A percentile compares a stretch with the other conserved stretches of the same genome.
Conservation (phyloP, 2,329 filamentous ascomycete species). For the Arthroderma sp. region DNA sequence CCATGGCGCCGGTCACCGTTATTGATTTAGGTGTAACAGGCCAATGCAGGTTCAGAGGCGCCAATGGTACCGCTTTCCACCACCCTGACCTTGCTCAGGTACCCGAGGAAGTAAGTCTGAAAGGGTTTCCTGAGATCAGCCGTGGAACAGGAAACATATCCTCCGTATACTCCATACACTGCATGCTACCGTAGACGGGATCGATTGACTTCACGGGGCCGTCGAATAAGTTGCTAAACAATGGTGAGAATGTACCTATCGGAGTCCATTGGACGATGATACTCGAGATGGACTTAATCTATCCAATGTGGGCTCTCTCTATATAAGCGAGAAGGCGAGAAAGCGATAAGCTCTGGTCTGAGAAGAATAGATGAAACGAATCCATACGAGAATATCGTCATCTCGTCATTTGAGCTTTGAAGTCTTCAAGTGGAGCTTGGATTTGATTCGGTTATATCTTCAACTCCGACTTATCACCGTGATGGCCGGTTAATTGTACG, state of each 20-base stretch:
- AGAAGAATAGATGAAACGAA: background rate
- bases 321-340: background rate
- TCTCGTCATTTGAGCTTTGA: background rate
- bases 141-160: background rate
- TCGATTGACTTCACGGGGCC: background rate
- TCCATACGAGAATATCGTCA: background rate
- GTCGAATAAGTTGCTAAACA: background rate
- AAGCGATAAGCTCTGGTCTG: background rate
- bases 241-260: background rate
- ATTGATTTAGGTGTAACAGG: constrained; percentile 1
- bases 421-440: background rate
- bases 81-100: constrained; percentile 1
- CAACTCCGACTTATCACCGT: background rate
- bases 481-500: background rate
- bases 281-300: background rate
- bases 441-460: background rate
- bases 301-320: background rate
- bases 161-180: background rate
- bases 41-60: background rate
- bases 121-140: background rate
- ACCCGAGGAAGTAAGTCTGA: background rate
- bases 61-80: background rate
- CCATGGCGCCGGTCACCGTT: background rate
- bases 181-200: background rate
- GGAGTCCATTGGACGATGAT: background rate